phyloP scores from a whole-genome alignment of 2,329 filamentous ascomycete genomes.

The Xylaria sp. region DNA sequence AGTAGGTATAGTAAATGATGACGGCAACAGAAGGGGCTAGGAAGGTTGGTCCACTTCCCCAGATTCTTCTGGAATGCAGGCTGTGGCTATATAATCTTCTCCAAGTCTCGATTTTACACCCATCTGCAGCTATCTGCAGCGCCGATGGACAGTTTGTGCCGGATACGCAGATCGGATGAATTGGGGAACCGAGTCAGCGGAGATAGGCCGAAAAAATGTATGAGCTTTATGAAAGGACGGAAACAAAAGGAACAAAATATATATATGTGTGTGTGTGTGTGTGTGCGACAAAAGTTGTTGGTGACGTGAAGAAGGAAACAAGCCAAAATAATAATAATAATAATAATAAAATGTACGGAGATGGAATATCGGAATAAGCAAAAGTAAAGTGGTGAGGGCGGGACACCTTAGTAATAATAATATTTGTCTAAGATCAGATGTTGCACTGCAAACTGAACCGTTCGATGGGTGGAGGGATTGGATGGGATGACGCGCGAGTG shows the following conservation, averaged over 20 bases:
- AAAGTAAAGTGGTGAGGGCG: not conserved
- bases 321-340: too few relatives aligned
- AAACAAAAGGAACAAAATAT: constrained; percentile 1
- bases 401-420: not conserved
- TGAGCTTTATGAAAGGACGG: constrained; percentile 13
- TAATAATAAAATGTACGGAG: not conserved
- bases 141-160: not conserved
- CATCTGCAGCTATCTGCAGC: not conserved
- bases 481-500: constrained; percentile 5
- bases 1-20: too few relatives aligned
- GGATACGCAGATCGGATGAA: not conserved
- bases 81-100: not conserved
- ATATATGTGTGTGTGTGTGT: too few relatives aligned
- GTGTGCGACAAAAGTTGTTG: too few relatives aligned
- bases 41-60: constrained; percentile 15
- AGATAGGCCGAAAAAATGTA: not conserved
- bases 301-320: not conserved
- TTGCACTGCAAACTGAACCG: not conserved
- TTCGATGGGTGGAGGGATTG: too few relatives aligned
- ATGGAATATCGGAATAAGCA: not conserved
- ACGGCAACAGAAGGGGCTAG: not conserved
- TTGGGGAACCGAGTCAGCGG: not conserved
- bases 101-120: not conserved
- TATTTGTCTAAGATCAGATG: not conserved
- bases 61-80: constrained; percentile 24